Percentiles rank a stretch among this genome's conserved stretches.
Conservation (phyloP, 2,329 filamentous ascomycete genomes). For the Alternaria metachromatica region DNA sequence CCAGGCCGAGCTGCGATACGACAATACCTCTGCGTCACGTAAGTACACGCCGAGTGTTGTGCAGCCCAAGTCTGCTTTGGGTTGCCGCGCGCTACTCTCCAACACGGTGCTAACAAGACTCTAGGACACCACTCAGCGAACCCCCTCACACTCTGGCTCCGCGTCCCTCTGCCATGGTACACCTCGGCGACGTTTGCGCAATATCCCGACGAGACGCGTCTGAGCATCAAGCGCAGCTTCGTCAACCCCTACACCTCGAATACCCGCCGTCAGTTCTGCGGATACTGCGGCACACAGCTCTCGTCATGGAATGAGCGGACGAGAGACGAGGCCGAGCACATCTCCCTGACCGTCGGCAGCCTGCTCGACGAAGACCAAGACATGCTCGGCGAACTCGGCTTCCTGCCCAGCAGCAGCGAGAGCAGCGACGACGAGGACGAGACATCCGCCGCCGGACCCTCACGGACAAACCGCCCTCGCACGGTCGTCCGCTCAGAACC, state of each 20-base stretch:
- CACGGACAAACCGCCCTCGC: constrained; percentile 16
- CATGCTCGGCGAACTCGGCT: constrained; percentile 74
- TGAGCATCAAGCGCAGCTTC: constrained; percentile 55
- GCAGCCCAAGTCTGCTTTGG: background rate
- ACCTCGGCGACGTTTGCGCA: constrained; percentile 76
- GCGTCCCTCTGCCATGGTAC: constrained; percentile 82
- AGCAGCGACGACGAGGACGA: constrained; percentile 38
- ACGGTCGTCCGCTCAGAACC: constrained; percentile 29
- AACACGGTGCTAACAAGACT: background rate
- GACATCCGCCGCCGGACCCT: constrained; percentile 23
- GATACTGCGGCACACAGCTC: constrained; percentile 86
- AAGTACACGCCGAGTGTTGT: constrained; percentile 51
- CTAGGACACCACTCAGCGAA: constrained; percentile 70
- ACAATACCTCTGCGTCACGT: constrained; percentile 74
- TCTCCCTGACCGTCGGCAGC: constrained; percentile 82
- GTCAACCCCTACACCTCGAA: constrained; percentile 51
- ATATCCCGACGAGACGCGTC: constrained; percentile 73
- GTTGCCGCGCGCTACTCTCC: background rate
- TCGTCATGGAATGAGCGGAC: constrained; percentile 83
- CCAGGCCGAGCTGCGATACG: constrained; percentile 69
- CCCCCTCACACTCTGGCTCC: constrained; percentile 80
- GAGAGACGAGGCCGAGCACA: constrained; percentile 73
- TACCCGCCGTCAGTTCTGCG: constrained; percentile 82
- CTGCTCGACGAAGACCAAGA: constrained; percentile 73
- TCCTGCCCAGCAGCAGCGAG: constrained; percentile 61